Evolutionary conservation across 805 yeast species (phyloP), one percentile per base, ranked within the genome.

Genomic region (Jamesozyma hellenica): DNA sequence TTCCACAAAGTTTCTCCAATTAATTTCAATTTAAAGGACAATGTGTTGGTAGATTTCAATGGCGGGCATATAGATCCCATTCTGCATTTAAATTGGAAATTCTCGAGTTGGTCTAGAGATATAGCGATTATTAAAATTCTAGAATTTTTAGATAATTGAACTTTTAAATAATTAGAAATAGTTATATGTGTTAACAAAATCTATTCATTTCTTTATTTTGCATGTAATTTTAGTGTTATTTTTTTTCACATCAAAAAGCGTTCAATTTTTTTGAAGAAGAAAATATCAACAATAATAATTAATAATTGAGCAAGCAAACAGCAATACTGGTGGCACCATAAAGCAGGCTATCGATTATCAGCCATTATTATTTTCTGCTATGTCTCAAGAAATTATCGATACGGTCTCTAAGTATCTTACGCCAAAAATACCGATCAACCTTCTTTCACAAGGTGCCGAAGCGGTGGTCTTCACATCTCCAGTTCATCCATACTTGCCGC

Each of bases 381-480:
- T 80, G 87, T 77, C 86, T 9, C 70, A 69, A 15, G 66, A 61
- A 21, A 63, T 79, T 1, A 43, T 81, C 6, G 60, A 53, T 2
- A 56, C 51, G 27, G 78, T 76, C 0, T 61, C 67, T 35, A 32
- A 47, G 1, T 60, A 67, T 17, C 53, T 80, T 17, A 52, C 58
- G 2, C 70, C 72, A 1, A 65, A 70, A 32, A 64, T 79, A 6
- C 74, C 77, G 0, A 54, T 81, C 4, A 52, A 58, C 1, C 65
- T 74, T 23, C 64, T 86, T 2, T 82, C 94, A 0, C 96, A 86
- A 54, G 96, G 96, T 19, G 96, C 96, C 1, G 96, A 86, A 57
- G 94, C 95, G 0, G 68, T 85, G 10, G 87, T 85, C 2, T 83
- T 82, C 58, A 56, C 66, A 11, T 71, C 90, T 0, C 43, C 58